Evolutionary conservation across 495 filamentous ascomycete species (phyloP).

Genomic region (Friedmanniomyces endolithicus): DNA sequence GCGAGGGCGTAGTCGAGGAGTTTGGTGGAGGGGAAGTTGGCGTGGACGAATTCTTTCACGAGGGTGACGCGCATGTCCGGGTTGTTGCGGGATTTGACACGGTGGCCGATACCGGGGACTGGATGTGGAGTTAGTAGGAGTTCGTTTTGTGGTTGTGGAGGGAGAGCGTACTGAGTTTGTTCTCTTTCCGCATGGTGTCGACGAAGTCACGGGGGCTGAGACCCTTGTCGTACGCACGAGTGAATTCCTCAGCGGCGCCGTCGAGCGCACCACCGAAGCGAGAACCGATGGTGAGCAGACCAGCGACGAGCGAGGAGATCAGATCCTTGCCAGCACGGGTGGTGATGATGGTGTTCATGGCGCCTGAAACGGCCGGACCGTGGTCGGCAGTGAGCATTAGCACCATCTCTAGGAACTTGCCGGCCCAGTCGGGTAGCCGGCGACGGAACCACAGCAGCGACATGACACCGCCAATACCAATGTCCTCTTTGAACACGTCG

Average conservation of each 20-base stretch:
- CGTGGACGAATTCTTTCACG: slow-evolving; percentile 95
- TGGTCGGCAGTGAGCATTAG: slow-evolving; percentile 99
- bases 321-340: slow-evolving; percentile 98
- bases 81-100: slow-evolving; percentile 99
- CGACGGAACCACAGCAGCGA: slow-evolving; percentile 99
- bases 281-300: slow-evolving; percentile 96
- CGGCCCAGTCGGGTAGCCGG: slow-evolving; percentile 87
- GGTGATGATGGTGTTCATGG: slow-evolving; percentile 99
- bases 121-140: slow-evolving; percentile 27
- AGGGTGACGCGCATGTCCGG: slow-evolving; percentile 98
- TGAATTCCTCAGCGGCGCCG: slow-evolving; percentile 96
- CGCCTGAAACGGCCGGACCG: slow-evolving; percentile 95
- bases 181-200: slow-evolving; percentile 96
- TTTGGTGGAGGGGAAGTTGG: slow-evolving; percentile 93
- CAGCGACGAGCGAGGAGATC: slow-evolving; percentile 84
- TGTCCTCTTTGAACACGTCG: slow-evolving; percentile 97
- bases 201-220: slow-evolving; percentile 97
- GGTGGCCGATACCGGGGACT: slow-evolving; percentile 96
- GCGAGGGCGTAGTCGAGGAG: slow-evolving; percentile 96
- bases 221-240: slow-evolving; percentile 93
- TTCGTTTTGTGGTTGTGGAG: not conserved
- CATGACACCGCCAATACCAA: slow-evolving; percentile 99
- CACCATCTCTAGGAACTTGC: slow-evolving; percentile 99
- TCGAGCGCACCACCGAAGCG: slow-evolving; percentile 97
- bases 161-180: slow-evolving; percentile 74